A percentile compares a stretch with the other conserved stretches of the same genome.
Evolutionary conservation across 2,329 filamentous ascomycete species (phyloP).

Genomic region (Pseudocercospora macadamiae): DNA sequence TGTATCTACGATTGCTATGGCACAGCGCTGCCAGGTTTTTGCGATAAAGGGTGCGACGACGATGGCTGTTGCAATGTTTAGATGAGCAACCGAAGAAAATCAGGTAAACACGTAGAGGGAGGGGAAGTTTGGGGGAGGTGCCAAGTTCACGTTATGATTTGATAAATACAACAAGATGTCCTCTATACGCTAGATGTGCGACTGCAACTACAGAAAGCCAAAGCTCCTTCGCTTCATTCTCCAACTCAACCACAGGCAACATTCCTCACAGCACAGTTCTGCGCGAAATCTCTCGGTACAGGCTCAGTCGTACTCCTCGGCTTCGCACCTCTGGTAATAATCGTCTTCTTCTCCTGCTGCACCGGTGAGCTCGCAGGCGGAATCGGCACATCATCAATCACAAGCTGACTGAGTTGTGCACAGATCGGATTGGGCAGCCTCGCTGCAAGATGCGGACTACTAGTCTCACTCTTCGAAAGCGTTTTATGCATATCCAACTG

Average conservation of each 20-base stretch:
- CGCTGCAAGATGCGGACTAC: constrained; percentile 15
- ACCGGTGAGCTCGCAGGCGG: constrained; percentile 28
- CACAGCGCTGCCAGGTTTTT: too few species aligned
- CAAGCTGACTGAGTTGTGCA: constrained; percentile 19
- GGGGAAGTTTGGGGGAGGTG: too few species aligned
- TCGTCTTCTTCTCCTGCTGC: not conserved
- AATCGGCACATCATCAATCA: constrained; percentile 26
- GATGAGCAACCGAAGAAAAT: too few species aligned
- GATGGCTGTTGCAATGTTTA: too few species aligned
- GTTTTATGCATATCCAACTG: constrained; percentile 27
- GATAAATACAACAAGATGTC: too few species aligned
- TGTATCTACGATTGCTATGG: too few species aligned
- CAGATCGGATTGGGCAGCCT: constrained; percentile 19
- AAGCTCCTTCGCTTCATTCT: too few species aligned
- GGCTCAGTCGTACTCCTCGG: constrained; percentile 26
- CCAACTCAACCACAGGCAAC: constrained; percentile 15
- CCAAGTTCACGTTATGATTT: too few species aligned
- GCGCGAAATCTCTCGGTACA: constrained; percentile 21
- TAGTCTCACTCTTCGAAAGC: constrained; percentile 16
- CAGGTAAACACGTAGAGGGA: too few species aligned
- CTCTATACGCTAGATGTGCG: too few species aligned
- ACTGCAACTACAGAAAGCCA: too few species aligned
- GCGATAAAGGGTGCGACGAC: too few species aligned
- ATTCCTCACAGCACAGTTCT: not conserved
- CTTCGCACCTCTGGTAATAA: constrained; percentile 6